Conservation (phyloP, 2,329 filamentous ascomycete genomes). For the Botryosphaeria dothidea region DNA sequence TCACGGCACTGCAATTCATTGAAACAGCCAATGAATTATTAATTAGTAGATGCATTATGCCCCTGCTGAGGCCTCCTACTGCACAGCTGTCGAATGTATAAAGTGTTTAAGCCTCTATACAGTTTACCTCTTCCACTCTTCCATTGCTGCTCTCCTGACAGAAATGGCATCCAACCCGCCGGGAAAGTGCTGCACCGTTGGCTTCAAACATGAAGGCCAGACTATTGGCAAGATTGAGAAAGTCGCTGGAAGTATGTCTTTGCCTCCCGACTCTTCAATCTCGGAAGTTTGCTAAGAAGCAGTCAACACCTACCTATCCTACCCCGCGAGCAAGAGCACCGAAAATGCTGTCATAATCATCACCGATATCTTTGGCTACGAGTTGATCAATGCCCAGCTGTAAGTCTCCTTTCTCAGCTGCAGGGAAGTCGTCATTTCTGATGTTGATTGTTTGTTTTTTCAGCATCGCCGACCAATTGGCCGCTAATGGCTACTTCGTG, state of each 20-base stretch:
- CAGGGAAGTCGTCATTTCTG: not conserved
- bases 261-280: not conserved
- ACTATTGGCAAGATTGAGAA: slow-evolving; percentile 49
- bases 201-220: slow-evolving; percentile 54
- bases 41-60: not conserved
- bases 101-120: not conserved
- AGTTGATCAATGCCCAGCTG: slow-evolving; percentile 52
- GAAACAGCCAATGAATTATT: not conserved
- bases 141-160: not conserved
- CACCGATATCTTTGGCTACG: slow-evolving; percentile 60
- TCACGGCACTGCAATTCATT: not conserved
- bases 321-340: slow-evolving; percentile 54
- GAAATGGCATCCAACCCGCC: slow-evolving; percentile 54
- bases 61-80: not conserved
- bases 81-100: not conserved
- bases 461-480: slow-evolving; percentile 70
- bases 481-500: slow-evolving; percentile 69
- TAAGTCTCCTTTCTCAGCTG: slow-evolving; percentile 20
- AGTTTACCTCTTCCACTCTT: not conserved
- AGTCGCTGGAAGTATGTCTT: slow-evolving; percentile 45
- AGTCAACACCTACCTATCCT: slow-evolving; percentile 59
- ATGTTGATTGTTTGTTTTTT: not conserved
- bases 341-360: slow-evolving; percentile 59
- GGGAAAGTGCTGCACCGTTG: slow-evolving; percentile 47
- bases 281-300: not conserved